Percentiles rank a stretch among this genome's conserved stretches.
Evolutionary conservation across 2,329 filamentous ascomycete species (phyloP).

Genomic region (Fusarium sp.): DNA sequence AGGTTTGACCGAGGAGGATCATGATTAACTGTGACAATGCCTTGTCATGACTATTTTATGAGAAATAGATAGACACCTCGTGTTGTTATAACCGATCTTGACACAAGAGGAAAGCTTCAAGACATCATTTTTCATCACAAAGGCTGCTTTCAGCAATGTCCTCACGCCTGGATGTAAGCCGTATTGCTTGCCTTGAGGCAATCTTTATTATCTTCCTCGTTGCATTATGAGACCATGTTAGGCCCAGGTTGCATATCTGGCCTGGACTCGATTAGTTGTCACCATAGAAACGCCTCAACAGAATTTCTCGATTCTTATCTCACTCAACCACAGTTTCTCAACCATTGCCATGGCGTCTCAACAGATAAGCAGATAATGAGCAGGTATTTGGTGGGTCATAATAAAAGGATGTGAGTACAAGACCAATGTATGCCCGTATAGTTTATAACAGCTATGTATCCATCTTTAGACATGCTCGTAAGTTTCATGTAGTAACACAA

Average conservation of each 20-base stretch:
- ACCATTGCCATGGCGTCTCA: neutral
- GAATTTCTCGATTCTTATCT: neutral
- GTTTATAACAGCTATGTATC: neutral
- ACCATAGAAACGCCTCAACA: constrained; percentile 11
- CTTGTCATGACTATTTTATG: neutral
- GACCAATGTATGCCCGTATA: neutral
- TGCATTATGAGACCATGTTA: neutral
- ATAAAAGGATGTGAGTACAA: neutral
- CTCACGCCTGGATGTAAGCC: neutral
- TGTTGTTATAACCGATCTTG: neutral
- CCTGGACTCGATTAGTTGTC: neutral
- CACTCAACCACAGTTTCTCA: neutral
- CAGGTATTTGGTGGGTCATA: neutral
- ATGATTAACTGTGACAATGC: constrained; percentile 54
- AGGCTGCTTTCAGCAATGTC: neutral
- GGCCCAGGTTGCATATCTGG: neutral
- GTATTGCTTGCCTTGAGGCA: neutral
- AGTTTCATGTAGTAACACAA: neutral
- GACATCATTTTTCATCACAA: neutral
- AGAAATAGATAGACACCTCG: neutral
- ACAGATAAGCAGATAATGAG: neutral
- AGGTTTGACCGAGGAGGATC: constrained; percentile 85
- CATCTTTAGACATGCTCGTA: neutral
- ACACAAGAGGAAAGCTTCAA: neutral
- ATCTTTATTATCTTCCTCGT: neutral